These are phyloP conservation scores for Rhizophagus clarus DNA, from an alignment of 192 early-diverging fungal species.

Conservation along the genomic window DNA sequence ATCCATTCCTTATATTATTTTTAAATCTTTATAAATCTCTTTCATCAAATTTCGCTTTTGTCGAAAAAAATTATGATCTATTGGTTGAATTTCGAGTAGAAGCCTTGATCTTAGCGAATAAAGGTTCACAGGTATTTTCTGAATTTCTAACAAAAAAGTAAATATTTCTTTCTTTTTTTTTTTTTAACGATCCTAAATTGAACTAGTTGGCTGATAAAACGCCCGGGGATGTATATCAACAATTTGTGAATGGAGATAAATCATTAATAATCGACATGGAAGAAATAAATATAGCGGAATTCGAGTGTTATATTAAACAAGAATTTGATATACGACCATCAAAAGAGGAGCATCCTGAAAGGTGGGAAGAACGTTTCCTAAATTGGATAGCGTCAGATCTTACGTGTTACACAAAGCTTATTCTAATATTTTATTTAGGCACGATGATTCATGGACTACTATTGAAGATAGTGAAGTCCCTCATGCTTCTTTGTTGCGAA, in stretches of 20 bases:
- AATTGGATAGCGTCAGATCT: neutral
- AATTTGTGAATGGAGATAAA: slow-evolving; percentile 7
- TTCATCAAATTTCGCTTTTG: slow-evolving; percentile 12
- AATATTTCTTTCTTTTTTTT: neutral
- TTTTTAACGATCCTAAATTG: neutral
- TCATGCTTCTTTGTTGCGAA: neutral
- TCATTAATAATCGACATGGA: neutral
- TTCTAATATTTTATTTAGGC: neutral
- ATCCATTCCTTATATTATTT: slow-evolving; percentile 29
- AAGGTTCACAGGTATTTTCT: slow-evolving; percentile 17
- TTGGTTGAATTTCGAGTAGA: slow-evolving; percentile 30
- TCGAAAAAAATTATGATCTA: slow-evolving; percentile 24
- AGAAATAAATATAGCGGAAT: slow-evolving; percentile 23
- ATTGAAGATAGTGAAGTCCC: neutral
- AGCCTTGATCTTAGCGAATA: slow-evolving; percentile 20
- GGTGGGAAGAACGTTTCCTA: neutral
- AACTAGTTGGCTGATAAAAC: slow-evolving; percentile 27
- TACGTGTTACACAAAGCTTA: neutral
- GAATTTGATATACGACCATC: slow-evolving; percentile 22
- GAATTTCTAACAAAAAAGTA: neutral
- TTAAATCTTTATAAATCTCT: slow-evolving; percentile 24
- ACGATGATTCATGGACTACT: neutral
- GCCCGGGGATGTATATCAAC: slow-evolving; percentile 1
- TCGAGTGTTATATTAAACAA: slow-evolving; percentile 24
- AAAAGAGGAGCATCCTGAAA: slow-evolving; percentile 1